A percentile compares a stretch with the other conserved stretches of the same genome.
Conservation (phyloP, 768 basidiomycete genomes). For the Pleurotus giganteus region DNA sequence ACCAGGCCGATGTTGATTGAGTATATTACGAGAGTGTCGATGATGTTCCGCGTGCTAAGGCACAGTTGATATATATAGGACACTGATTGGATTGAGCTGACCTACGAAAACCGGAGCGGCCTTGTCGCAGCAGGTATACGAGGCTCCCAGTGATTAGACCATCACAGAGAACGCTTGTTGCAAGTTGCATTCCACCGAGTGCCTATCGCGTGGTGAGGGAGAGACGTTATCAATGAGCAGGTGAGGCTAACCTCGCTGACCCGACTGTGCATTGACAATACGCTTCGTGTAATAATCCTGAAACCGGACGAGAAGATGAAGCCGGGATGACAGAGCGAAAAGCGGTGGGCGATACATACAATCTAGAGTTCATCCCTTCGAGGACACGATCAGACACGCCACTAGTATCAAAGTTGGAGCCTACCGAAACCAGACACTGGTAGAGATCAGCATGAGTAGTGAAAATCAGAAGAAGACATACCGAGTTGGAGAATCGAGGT, state of each 20-base stretch:
- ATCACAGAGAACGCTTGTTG: background rate
- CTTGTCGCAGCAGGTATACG: background rate
- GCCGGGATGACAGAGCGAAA: background rate
- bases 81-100: background rate
- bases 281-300: background rate
- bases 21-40: background rate
- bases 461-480: background rate
- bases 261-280: background rate
- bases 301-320: background rate
- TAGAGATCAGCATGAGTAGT: background rate
- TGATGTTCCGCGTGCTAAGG: background rate
- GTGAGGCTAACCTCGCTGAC: background rate
- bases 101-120: background rate
- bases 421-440: background rate
- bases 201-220: background rate
- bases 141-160: background rate
- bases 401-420: background rate
- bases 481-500: background rate
- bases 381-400: background rate
- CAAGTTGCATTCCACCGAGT: conserved; percentile 2
- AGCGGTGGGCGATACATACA: background rate
- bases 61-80: background rate
- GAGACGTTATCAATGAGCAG: background rate
- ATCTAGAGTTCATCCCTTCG: background rate
- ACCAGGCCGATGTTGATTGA: conserved; percentile 5